Percentiles rank a stretch among this genome's conserved stretches.
Evolutionary conservation across 1,284 basidiomycete genomes (phyloP).

Genomic region (Moesziomyces parantarcticus): DNA sequence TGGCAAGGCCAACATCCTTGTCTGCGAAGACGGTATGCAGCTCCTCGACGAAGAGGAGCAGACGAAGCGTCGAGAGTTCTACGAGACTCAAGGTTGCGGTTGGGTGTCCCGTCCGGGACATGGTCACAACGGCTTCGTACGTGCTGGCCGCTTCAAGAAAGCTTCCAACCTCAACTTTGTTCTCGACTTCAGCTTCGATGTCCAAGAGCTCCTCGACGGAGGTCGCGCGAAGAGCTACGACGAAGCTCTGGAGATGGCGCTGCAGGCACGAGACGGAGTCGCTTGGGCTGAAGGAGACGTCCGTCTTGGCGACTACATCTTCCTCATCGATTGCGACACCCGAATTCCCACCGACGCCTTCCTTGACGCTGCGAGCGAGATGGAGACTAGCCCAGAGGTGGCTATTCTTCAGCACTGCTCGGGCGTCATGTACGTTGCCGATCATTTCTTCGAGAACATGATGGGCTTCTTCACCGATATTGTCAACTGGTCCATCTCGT

Average conservation of each 20-base stretch:
- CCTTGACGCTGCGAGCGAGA: constrained; percentile 82
- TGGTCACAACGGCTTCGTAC: constrained; percentile 72
- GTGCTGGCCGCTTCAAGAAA: no score
- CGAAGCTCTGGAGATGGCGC: constrained; percentile 63
- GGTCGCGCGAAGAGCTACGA: constrained; percentile 40
- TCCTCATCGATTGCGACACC: constrained; percentile 77
- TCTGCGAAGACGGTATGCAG: constrained; percentile 81
- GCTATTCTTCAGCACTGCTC: constrained; percentile 85
- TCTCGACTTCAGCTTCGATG: constrained; percentile 84
- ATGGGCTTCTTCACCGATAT: constrained; percentile 76
- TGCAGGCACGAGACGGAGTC: constrained; percentile 67
- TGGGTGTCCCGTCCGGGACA: constrained; percentile 83
- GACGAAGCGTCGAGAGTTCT: constrained; percentile 77
- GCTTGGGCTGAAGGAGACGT: constrained; percentile 67
- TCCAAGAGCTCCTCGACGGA: constrained; percentile 77
- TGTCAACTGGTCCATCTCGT: constrained; percentile 56
- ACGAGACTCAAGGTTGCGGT: constrained; percentile 79
- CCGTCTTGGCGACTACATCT: constrained; percentile 48
- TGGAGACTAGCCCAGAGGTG: constrained; percentile 78
- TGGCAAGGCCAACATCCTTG: constrained; percentile 79
- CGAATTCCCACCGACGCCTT: constrained; percentile 85
- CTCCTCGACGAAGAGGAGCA: constrained; percentile 75
- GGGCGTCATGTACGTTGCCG: constrained; percentile 82
- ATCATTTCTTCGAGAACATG: constrained; percentile 87
- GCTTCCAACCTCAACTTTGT: constrained; percentile 72